Percentiles rank a stretch among this genome's conserved stretches.
Conservation (phyloP, 2,329 filamentous ascomycete species). For the Stagonosporopsis chrysanthemi region DNA sequence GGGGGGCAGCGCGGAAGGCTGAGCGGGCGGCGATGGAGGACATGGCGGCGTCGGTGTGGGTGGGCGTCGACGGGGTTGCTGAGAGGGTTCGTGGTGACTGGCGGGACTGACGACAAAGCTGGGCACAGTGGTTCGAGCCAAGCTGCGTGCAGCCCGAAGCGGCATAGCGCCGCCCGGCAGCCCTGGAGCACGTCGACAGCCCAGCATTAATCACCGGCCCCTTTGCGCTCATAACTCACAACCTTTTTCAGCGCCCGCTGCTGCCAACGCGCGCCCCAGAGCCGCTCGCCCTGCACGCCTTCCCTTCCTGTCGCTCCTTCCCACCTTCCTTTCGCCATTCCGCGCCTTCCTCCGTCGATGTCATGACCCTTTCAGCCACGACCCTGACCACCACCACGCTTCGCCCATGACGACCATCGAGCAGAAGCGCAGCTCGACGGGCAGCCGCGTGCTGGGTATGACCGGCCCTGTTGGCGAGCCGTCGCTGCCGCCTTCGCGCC, state of each 20-base stretch:
- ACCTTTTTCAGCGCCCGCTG: conserved; percentile 11
- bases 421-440: conserved; percentile 44
- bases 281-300: conserved; percentile 19
- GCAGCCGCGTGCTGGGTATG: conserved; percentile 47
- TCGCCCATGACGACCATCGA: conserved; percentile 43
- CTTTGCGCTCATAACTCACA: conserved; percentile 13
- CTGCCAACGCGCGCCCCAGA: conserved; percentile 14
- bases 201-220: conserved; percentile 15
- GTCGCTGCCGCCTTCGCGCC: conserved; percentile 57
- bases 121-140: conserved; percentile 23
- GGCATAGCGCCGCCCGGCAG: conserved; percentile 7
- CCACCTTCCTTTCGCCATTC: conserved; percentile 13
- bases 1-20: conserved; percentile 56
- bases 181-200: conserved; percentile 2
- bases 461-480: conserved; percentile 58
- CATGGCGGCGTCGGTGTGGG: conserved; percentile 45
- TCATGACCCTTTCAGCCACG: conserved; percentile 45
- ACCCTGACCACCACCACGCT: conserved; percentile 36
- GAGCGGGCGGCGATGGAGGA: conserved; percentile 55
- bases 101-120: conserved; percentile 24
- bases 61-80: conserved; percentile 26
- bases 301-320: conserved; percentile 33
- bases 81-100: conserved; percentile 20
- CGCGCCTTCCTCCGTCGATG: conserved; percentile 27
- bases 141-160: conserved; percentile 9